Evolutionary conservation across 2,329 filamentous ascomycete genomes (phyloP).

Genomic region (Verticillium alfalfae): DNA sequence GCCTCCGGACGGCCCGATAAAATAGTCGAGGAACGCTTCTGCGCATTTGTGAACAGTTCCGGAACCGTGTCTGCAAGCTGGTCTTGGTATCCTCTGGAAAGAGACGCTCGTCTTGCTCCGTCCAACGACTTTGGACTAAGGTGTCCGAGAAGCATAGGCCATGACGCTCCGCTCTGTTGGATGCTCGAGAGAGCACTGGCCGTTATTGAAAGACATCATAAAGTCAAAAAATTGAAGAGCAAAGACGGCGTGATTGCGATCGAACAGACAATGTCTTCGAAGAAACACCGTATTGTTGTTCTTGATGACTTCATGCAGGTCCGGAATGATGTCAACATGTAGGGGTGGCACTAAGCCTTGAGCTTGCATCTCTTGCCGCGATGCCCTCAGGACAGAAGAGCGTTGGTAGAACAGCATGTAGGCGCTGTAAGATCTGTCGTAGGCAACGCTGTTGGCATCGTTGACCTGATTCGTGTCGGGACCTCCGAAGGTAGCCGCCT

Average conservation of each 20-base stretch:
- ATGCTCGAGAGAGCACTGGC: conserved; percentile 42
- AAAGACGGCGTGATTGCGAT: conserved; percentile 64
- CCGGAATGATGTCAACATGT: conserved; percentile 35
- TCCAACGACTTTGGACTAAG: conserved; percentile 70
- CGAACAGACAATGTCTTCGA: conserved; percentile 73
- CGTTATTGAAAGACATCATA: conserved; percentile 29
- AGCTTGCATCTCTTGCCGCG: conserved; percentile 40
- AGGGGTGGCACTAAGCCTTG: conserved; percentile 11
- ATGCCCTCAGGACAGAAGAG: conserved; percentile 55
- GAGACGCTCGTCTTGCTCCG: conserved; percentile 63
- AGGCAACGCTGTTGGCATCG: conserved; percentile 41
- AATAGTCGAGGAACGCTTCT: conserved; percentile 56
- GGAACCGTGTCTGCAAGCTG: conserved; percentile 41
- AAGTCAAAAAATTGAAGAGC: conserved; percentile 56
- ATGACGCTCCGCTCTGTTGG: conserved; percentile 44
- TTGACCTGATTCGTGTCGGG: conserved; percentile 32
- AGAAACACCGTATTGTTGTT: conserved; percentile 69
- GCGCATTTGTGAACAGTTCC: conserved; percentile 49
- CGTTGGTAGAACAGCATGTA: conserved; percentile 99
- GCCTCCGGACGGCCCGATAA: conserved; percentile 47
- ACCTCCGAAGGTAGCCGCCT: conserved; percentile 76
- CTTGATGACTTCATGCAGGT: conserved; percentile 55
- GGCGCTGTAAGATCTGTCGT: conserved; percentile 74
- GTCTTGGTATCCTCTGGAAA: conserved; percentile 52
- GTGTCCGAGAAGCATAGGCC: conserved; percentile 53